Evolutionary conservation across 129 eudicot species (phyloP), one percentile per base, ranked within the genome.

Genomic region (Flaveria linearis): DNA sequence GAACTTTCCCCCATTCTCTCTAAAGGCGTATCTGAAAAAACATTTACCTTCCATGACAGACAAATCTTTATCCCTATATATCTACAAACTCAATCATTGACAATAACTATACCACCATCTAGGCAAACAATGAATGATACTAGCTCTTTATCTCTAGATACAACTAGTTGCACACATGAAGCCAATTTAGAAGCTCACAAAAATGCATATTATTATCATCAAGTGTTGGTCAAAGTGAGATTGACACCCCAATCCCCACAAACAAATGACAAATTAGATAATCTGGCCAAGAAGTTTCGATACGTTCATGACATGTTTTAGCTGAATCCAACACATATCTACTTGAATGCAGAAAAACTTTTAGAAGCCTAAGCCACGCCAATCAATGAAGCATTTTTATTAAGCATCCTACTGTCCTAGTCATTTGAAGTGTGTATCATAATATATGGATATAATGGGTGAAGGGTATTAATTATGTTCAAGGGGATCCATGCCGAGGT

Each of bases 21-120:
- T 61, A 47, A 25, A 14, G 46, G 30, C 41, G 12, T 22, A 41
- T 73, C 26, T 15, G 7, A n/a, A 74, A 22, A 43, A 14, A 23
- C 41, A 7, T 55, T 20, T 16, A 46, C 55, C 57, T 60, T 69
- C 42, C 41, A 73, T 73, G 45, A 60, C 56, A n/a, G 47, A 45
- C 28, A 74, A 22, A 22, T 2, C 12, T 16, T 42, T 43, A 43
- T 22, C 58, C 8, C 23, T 43, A 8, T 33, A 41, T 45, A 60
- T 25, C 45, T 43, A 42, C 3, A 36, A 15, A 69, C 57, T 15
- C 41, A 23, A 46, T 69, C 22, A 20, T 11, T 12, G 12, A 17
- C 5, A 22, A 43, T 68, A 33, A n/a, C 15, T 6, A 43, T 12
- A 3, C 43, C 68, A 14, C 68, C 3, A 61, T 61, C 68, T 61